Evolutionary conservation across 2,329 filamentous ascomycete genomes (phyloP), one percentile per base, ranked within the genome.

Genomic region (Neonectria faginata): DNA sequence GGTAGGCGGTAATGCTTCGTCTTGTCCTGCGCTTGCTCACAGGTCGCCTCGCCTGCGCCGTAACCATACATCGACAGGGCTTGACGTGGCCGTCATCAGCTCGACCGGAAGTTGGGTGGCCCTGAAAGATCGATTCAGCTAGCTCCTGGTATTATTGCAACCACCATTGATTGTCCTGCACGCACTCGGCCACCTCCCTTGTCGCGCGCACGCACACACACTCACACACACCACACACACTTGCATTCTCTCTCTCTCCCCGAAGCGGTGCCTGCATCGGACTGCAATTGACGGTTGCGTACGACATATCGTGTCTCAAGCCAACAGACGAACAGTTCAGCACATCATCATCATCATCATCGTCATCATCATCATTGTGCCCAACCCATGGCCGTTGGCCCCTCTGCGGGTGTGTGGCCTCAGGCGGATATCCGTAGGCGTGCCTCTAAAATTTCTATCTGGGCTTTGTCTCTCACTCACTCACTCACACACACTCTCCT

Each of bases 371-470:
- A 16, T 16, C 67, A 73, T 70, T 59, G 44, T 57, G 56, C 60
- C 64, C 48, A 69, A 67, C 50, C 55, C 47, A 58, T 60, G 22
- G 39, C 45, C 60, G 51, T 64, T 60, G 52, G 62, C 57, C 66
- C 45, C 52, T 48, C 52, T 47, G 31, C 8, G 58, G 55, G 53
- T 31, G 55, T 51, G 9, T 29, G n/a, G 39, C 39, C 39, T 42
- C 44, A 31, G 29, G 48, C 16, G 27, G 10, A n/a, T 12, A 8
- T 51, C 50, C 5, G 20, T 36, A 51, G 48, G 57, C 33, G 47
- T 64, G 57, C 20, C 55, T 47, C 41, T 59, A 56, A n/a, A 51
- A 3, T 31, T 14, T 16, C 20, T 20, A 22, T 22, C 25, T 33
- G 44, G 25, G 7, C 45, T n/a, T n/a, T 61, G 5, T 25, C 10